A percentile compares a stretch with the other conserved stretches of the same genome.
These are phyloP conservation scores for Microstegium vimineum DNA, from an alignment of 176 grass and related monocot species.

Conservation along the genomic window DNA sequence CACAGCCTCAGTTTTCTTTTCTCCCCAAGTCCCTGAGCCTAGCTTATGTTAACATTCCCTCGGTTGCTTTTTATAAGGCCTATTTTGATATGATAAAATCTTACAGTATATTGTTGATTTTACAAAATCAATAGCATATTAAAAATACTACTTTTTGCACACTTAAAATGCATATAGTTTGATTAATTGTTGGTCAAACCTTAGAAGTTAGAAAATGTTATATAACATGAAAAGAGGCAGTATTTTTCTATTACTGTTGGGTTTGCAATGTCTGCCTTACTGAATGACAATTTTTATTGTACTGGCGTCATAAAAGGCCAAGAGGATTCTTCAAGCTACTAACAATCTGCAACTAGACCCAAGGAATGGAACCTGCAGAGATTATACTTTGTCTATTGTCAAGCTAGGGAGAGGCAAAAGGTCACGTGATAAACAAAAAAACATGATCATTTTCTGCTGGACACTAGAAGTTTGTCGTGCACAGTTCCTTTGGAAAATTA, in stretches of 20 bases:
- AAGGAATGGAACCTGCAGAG: not conserved
- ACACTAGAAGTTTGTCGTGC: not conserved
- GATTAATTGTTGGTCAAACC: not conserved
- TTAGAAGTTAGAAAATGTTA: not conserved
- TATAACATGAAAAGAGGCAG: no score
- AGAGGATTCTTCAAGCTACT: not conserved
- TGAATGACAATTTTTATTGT: not conserved
- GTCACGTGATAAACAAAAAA: not conserved
- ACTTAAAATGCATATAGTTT: not conserved
- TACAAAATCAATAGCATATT: not conserved
- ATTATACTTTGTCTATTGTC: not conserved
- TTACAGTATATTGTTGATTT: not conserved
- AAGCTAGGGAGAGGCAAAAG: not conserved
- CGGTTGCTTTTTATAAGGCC: not conserved
- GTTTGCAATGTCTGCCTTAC: no score
- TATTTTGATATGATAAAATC: not conserved
- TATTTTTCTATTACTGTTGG: not conserved
- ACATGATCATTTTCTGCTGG: not conserved
- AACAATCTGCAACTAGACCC: not conserved
- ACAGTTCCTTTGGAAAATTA: not conserved
- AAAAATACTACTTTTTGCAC: not conserved
- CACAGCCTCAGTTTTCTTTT: not conserved
- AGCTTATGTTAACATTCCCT: not conserved
- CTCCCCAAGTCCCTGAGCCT: not conserved
- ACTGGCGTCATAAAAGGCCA: not conserved